Conservation (phyloP, 179 eudicot genomes). For the Beta macrorhiza region DNA sequence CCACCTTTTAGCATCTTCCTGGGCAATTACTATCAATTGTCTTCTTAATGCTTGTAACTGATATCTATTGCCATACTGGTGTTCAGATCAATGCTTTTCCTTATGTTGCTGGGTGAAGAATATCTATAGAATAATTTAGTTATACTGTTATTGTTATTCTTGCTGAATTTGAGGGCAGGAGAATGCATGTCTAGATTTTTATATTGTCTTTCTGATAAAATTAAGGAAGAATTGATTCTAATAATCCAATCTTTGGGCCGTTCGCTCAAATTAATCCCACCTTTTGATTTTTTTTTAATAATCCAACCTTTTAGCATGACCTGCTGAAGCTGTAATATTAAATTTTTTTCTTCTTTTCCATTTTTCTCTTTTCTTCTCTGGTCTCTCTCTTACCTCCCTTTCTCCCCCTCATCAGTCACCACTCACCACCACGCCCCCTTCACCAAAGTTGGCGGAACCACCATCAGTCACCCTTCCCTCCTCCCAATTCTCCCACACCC, state of each 20-base stretch:
- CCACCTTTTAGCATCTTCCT: background rate
- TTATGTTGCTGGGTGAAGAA: slow-evolving; percentile 6
- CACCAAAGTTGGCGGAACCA: background rate
- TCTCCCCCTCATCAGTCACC: no score
- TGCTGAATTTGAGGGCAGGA: background rate
- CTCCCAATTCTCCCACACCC: slow-evolving; percentile 32
- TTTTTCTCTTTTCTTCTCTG: no score
- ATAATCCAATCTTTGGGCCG: no score
- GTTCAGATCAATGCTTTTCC: background rate
- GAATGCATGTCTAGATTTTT: background rate
- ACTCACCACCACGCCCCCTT: background rate
- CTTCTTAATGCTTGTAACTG: background rate
- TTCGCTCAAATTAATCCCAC: no score
- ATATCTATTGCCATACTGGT: background rate
- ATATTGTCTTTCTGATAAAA: background rate
- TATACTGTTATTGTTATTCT: no score
- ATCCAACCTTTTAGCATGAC: no score
- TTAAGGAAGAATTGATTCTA: background rate
- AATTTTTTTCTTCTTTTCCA: no score
- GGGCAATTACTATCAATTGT: background rate
- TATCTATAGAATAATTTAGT: background rate
- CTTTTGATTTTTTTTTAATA: no score
- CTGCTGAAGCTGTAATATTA: no score
- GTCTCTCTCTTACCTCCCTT: no score
- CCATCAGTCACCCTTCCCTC: background rate